Evolutionary conservation across 2,329 filamentous ascomycete genomes (phyloP).

Genomic region (Paramyrothecium sp.): DNA sequence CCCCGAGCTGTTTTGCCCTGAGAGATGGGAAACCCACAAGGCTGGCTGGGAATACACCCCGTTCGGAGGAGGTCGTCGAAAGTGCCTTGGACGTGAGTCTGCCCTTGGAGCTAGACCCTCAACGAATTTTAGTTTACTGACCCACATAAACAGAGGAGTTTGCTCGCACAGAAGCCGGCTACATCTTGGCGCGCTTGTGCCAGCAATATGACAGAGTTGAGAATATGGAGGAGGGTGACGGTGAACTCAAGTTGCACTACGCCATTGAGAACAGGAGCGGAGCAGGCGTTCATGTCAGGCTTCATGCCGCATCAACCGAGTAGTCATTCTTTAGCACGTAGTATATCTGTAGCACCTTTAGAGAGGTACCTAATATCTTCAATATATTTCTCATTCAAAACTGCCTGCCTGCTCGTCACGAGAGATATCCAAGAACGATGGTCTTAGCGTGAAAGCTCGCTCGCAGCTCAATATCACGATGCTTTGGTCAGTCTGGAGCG

Average conservation of each 20-base stretch:
- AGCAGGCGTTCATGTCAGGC: background rate
- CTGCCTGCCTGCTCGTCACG: too few relatives aligned
- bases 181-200: conserved; percentile 1
- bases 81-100: conserved; percentile 25
- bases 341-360: background rate
- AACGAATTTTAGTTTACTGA: background rate
- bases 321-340: background rate
- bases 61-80: conserved; percentile 24
- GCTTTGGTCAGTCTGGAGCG: too few relatives aligned
- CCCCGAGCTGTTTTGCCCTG: conserved; percentile 37
- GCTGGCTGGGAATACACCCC: conserved; percentile 24
- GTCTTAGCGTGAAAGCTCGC: too few relatives aligned
- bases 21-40: conserved; percentile 30
- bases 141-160: background rate
- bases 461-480: too few relatives aligned
- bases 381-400: background rate
- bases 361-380: background rate
- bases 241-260: conserved; percentile 1
- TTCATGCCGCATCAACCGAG: background rate
- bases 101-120: background rate
- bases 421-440: too few relatives aligned
- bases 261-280: conserved; percentile 2
- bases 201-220: background rate
- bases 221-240: conserved; percentile 1
- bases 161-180: background rate